phyloP scores from a whole-genome alignment of 2,329 filamentous ascomycete genomes.

The Talaromyces sp. region DNA sequence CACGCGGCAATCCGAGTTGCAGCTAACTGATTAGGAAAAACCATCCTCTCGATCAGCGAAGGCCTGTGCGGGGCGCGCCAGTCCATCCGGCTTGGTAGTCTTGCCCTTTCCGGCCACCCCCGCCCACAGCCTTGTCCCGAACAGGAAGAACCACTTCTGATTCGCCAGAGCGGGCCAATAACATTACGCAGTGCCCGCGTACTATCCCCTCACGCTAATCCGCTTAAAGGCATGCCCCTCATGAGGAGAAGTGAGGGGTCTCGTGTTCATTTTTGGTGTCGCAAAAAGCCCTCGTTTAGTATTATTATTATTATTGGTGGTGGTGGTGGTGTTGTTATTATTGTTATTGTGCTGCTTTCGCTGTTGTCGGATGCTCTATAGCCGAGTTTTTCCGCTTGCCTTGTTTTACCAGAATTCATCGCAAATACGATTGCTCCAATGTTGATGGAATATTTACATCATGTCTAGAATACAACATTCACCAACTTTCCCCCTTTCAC shows the following conservation, averaged over 20 bases:
- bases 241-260: slow-evolving; percentile 8
- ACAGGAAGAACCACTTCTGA: not conserved
- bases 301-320: too few relatives aligned
- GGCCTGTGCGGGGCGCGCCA: not conserved
- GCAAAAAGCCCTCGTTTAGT: not conserved
- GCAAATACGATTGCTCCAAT: not conserved
- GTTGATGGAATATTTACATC: not conserved
- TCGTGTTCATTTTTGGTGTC: not conserved
- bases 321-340: too few relatives aligned
- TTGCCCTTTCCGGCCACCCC: not conserved
- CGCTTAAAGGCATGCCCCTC: not conserved
- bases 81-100: not conserved
- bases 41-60: not conserved
- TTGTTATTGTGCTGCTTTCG: not conserved
- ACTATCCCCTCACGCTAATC: slow-evolving; percentile 4
- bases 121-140: not conserved
- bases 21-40: not conserved
- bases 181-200: not conserved
- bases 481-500: slow-evolving; percentile 63
- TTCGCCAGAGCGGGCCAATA: not conserved
- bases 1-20: not conserved
- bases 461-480: slow-evolving; percentile 60
- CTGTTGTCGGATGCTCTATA: not conserved
- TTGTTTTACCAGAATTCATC: not conserved
- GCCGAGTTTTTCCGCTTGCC: not conserved